Percentiles rank a stretch among this genome's conserved stretches.
These are phyloP conservation scores for Apiotrichum gracile DNA, from an alignment of 1,284 basidiomycete species.

Conservation along the genomic window DNA sequence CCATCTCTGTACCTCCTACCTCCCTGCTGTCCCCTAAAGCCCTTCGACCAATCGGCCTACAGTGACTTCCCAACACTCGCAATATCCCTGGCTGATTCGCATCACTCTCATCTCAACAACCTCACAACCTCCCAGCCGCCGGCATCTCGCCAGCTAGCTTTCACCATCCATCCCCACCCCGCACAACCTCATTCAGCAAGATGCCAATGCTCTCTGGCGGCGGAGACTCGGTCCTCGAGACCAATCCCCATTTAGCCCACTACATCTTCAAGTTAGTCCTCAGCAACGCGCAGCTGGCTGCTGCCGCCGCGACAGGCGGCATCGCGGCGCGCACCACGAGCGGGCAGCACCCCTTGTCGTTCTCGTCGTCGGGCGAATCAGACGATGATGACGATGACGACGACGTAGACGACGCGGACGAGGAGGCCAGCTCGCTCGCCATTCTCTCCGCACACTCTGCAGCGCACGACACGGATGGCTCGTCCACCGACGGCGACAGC, in stretches of 20 bases:
- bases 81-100: no score
- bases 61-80: background rate
- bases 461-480: background rate
- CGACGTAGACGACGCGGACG: background rate
- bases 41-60: no score
- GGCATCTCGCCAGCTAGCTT: background rate
- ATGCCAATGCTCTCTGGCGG: background rate
- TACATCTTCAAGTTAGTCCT: slow-evolving; percentile 39
- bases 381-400: slow-evolving; percentile 30
- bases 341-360: slow-evolving; percentile 39
- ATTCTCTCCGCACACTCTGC: no score
- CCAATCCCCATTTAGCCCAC: slow-evolving; percentile 38
- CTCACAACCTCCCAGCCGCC: background rate
- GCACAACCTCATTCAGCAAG: background rate
- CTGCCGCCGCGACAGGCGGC: slow-evolving; percentile 7
- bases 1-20: no score
- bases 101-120: background rate
- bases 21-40: no score
- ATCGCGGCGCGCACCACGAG: background rate
- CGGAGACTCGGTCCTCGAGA: slow-evolving; percentile 20
- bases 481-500: background rate
- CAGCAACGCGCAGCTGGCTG: slow-evolving; percentile 17
- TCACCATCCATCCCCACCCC: background rate
- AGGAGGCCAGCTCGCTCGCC: background rate
- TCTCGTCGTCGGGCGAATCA: slow-evolving; percentile 40